These are phyloP conservation scores for Leptodontidium sp. DNA, from an alignment of 2,329 filamentous ascomycete genomes.

Conservation along the genomic window DNA sequence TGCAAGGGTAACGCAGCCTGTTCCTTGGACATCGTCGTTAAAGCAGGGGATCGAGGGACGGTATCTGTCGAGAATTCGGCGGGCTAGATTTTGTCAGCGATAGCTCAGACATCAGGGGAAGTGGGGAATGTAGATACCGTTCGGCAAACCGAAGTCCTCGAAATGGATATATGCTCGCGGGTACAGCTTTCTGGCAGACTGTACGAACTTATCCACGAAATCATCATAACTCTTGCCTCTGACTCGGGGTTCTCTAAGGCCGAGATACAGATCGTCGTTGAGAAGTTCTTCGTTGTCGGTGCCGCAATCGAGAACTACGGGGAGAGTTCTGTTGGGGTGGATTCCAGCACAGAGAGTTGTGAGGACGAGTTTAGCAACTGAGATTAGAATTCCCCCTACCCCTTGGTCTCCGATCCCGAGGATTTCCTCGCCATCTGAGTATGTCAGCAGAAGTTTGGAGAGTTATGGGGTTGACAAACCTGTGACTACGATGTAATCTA, in stretches of 20 bases:
- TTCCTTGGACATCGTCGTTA: conserved; percentile 92
- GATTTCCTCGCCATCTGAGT: conserved; percentile 70
- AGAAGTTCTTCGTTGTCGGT: conserved; percentile 82
- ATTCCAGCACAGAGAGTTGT: conserved; percentile 89
- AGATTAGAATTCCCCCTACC: conserved; percentile 84
- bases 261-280: conserved; percentile 81
- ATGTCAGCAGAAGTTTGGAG: conserved; percentile 31
- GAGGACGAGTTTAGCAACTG: conserved; percentile 81
- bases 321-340: conserved; percentile 79
- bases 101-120: neutral
- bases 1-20: conserved; percentile 85
- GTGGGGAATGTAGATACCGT: conserved; percentile 55
- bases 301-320: conserved; percentile 85
- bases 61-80: conserved; percentile 79
- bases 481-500: conserved; percentile 89
- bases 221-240: conserved; percentile 77
- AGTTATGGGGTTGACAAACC: conserved; percentile 63
- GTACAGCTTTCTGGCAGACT: conserved; percentile 71
- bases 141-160: conserved; percentile 83
- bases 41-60: conserved; percentile 80
- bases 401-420: conserved; percentile 91
- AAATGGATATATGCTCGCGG: conserved; percentile 88
- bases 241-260: conserved; percentile 71
- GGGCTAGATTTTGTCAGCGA: conserved; percentile 48
- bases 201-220: conserved; percentile 79